Evolutionary conservation across 345 rosid species (phyloP).

Genomic region (Lepidium didymum): DNA sequence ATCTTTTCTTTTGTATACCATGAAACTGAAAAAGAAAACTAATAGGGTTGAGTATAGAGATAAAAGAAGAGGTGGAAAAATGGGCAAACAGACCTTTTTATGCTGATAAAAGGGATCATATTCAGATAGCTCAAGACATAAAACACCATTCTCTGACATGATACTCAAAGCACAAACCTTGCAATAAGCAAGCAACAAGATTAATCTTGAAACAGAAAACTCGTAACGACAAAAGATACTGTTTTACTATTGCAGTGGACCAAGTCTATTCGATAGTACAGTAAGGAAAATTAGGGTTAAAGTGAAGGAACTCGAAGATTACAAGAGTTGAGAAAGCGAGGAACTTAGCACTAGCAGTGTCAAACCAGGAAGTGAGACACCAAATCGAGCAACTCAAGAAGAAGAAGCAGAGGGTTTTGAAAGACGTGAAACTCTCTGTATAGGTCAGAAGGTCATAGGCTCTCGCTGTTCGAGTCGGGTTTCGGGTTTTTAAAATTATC

Average conservation of each 20-base stretch:
- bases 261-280: neutral
- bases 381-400: neutral
- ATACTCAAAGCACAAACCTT: slow-evolving; percentile 34
- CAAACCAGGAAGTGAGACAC: neutral
- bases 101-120: slow-evolving; percentile 49
- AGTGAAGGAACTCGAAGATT: neutral
- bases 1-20: neutral
- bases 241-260: neutral
- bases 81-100: slow-evolving; percentile 47
- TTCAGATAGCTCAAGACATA: slow-evolving; percentile 43
- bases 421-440: neutral
- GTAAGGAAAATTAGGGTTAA: neutral
- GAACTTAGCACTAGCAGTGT: neutral
- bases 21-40: neutral
- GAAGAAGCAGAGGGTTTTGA: neutral
- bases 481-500: neutral
- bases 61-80: neutral
- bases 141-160: slow-evolving; percentile 24
- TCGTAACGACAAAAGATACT: neutral
- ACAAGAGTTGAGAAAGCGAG: neutral
- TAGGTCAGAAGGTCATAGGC: neutral
- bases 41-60: neutral
- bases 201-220: neutral
- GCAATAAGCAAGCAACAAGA: slow-evolving; percentile 19
- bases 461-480: neutral